These are phyloP conservation scores for Botrytis porri DNA, from an alignment of 2,329 filamentous ascomycete species.

Conservation along the genomic window DNA sequence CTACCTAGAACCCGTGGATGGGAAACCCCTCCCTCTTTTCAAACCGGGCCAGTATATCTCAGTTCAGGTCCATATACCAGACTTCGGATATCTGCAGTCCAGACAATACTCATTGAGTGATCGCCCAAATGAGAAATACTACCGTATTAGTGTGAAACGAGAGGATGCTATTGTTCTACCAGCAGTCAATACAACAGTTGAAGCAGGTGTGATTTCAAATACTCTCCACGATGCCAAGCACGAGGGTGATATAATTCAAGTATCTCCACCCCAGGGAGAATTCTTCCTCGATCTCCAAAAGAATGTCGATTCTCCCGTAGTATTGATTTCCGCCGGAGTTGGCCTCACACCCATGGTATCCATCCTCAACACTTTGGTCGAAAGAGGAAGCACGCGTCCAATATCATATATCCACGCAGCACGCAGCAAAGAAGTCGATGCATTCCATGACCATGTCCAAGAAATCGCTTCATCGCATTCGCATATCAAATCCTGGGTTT, in stretches of 20 bases:
- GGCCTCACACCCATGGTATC: conserved; percentile 64
- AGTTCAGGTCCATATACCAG: conserved; percentile 58
- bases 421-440: conserved; percentile 48
- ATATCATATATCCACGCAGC: conserved; percentile 64
- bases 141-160: conserved; percentile 73
- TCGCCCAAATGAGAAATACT: conserved; percentile 50
- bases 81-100: conserved; percentile 63
- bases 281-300: conserved; percentile 58
- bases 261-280: conserved; percentile 56
- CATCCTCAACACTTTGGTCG: conserved; percentile 57
- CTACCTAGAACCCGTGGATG: conserved; percentile 65
- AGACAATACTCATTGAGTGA: conserved; percentile 75
- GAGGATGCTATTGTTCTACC: conserved; percentile 40
- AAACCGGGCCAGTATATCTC: conserved; percentile 73
- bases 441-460: conserved; percentile 53
- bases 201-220: conserved; percentile 37
- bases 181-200: background rate
- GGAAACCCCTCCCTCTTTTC: conserved; percentile 55
- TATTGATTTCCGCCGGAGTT: conserved; percentile 66
- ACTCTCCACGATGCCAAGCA: conserved; percentile 49
- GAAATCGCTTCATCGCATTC: background rate
- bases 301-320: conserved; percentile 50
- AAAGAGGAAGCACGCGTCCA: conserved; percentile 42
- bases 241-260: conserved; percentile 50
- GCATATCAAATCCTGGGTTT: conserved; percentile 1